Conservation (phyloP, 768 basidiomycete genomes). For the Mycena epipterygia region DNA sequence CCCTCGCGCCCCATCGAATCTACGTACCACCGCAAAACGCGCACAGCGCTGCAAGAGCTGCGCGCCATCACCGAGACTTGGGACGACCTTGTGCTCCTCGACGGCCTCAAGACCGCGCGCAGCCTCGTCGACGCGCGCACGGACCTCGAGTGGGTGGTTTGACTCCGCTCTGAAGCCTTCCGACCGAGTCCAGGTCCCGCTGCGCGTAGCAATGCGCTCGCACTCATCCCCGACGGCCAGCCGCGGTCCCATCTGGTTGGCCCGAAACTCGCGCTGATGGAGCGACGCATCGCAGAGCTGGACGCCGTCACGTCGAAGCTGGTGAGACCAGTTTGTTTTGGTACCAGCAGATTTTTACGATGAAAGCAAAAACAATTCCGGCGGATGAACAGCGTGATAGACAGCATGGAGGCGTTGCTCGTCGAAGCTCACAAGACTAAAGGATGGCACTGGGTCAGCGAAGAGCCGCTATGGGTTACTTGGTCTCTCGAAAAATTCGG, state of each 20-base stretch:
- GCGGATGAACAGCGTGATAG: slow-evolving; percentile 73
- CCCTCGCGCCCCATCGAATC: slow-evolving; percentile 73
- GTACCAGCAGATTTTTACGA: neutral
- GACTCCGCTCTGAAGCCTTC: neutral
- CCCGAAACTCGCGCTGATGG: slow-evolving; percentile 78
- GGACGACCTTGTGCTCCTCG: slow-evolving; percentile 86
- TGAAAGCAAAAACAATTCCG: slow-evolving; percentile 78
- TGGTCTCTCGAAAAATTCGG: slow-evolving; percentile 89
- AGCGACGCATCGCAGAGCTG: slow-evolving; percentile 70
- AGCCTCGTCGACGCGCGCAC: slow-evolving; percentile 84
- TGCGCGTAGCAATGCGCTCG: slow-evolving; percentile 70
- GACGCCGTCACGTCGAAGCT: slow-evolving; percentile 73
- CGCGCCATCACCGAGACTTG: slow-evolving; percentile 75
- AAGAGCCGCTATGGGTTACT: slow-evolving; percentile 85
- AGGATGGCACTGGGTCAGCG: slow-evolving; percentile 78
- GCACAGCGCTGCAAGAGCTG: slow-evolving; percentile 77
- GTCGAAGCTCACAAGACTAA: slow-evolving; percentile 79
- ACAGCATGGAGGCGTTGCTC: slow-evolving; percentile 73
- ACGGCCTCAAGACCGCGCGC: slow-evolving; percentile 83
- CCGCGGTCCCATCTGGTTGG: slow-evolving; percentile 73
- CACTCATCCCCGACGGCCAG: slow-evolving; percentile 65
- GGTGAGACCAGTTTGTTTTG: slow-evolving; percentile 58
- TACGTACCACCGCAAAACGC: slow-evolving; percentile 84
- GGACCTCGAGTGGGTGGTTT: slow-evolving; percentile 80
- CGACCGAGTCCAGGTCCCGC: slow-evolving; percentile 21